phyloP scores from a whole-genome alignment of 164 flowering plant species.

The Paratinospora sagittata region DNA sequence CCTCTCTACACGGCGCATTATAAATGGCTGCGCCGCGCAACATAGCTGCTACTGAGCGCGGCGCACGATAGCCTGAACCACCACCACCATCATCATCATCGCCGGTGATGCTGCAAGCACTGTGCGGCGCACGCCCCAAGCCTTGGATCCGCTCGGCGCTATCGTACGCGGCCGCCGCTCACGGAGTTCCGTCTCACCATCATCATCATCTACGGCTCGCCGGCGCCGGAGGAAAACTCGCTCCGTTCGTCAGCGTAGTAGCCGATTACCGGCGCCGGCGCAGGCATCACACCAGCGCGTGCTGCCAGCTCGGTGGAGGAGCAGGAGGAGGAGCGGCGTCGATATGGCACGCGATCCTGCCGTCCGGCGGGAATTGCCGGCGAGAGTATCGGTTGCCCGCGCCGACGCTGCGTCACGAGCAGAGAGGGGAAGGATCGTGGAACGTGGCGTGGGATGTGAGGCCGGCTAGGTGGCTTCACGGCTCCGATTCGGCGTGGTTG shows the following conservation, averaged over 20 bases:
- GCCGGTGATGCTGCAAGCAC: slow-evolving; percentile 59
- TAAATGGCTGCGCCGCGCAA: slow-evolving; percentile 2
- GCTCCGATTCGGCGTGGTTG: slow-evolving; percentile 81
- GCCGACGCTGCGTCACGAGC: slow-evolving; percentile 19
- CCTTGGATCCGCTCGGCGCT: slow-evolving; percentile 44
- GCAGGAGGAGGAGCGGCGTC: slow-evolving; percentile 47
- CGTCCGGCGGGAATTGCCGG: slow-evolving; percentile 26
- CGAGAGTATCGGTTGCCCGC: slow-evolving; percentile 10
- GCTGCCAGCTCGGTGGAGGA: slow-evolving; percentile 15
- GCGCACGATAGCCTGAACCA: slow-evolving; percentile 17
- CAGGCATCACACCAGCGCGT: slow-evolving; percentile 34
- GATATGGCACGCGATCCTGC: slow-evolving; percentile 66
- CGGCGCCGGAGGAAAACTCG: slow-evolving; percentile 5
- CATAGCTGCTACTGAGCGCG: neutral
- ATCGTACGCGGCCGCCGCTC: slow-evolving; percentile 21
- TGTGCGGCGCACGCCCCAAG: slow-evolving; percentile 64
- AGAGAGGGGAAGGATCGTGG: slow-evolving; percentile 82
- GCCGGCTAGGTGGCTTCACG: slow-evolving; percentile 85
- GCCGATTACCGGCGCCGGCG: slow-evolving; percentile 13
- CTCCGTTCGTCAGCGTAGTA: slow-evolving; percentile 5
- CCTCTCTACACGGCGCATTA: too few relatives aligned
- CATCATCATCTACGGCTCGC: slow-evolving; percentile 17
- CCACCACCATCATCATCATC: neutral
- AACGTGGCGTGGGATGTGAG: slow-evolving; percentile 76
- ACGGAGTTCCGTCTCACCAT: neutral